phyloP scores from a whole-genome alignment of 2,329 filamentous ascomycete genomes.

The Fusarium floridanum region DNA sequence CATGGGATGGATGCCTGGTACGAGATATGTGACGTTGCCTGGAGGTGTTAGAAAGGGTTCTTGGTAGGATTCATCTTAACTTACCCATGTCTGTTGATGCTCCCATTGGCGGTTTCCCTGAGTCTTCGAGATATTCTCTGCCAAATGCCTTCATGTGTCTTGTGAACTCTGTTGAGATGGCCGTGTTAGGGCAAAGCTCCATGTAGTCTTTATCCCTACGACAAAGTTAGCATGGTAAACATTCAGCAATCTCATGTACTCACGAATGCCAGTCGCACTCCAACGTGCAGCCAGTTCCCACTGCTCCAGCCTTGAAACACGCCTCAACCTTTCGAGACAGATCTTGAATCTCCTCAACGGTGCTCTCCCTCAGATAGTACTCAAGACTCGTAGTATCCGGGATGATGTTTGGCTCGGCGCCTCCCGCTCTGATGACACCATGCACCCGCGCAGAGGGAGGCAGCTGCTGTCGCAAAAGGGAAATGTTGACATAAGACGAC shows the following conservation, averaged over 20 bases:
- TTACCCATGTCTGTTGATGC: conserved; percentile 44
- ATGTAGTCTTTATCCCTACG: conserved; percentile 38
- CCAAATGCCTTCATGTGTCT: conserved; percentile 40
- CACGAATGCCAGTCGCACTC: conserved; percentile 49
- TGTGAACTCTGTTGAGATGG: conserved; percentile 28
- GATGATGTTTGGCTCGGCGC: conserved; percentile 68
- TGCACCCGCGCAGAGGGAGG: conserved; percentile 64
- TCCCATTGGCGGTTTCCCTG: conserved; percentile 33
- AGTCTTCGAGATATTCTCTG: conserved; percentile 16
- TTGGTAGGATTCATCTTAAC: not conserved
- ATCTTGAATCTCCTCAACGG: conserved; percentile 53
- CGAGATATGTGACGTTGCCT: conserved; percentile 41
- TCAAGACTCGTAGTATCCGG: conserved; percentile 61
- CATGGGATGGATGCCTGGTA: conserved; percentile 43
- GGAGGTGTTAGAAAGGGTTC: not conserved
- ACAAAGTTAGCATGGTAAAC: no score
- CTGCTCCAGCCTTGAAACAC: conserved; percentile 56
- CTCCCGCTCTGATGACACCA: conserved; percentile 66
- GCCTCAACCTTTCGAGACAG: conserved; percentile 50
- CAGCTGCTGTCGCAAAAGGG: conserved; percentile 68
- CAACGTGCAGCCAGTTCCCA: conserved; percentile 61
- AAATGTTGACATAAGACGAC: conserved; percentile 61
- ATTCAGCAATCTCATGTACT: not conserved
- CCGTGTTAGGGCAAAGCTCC: conserved; percentile 36
- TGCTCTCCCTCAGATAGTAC: conserved; percentile 46